Evolutionary conservation across 345 rosid species (phyloP).

Genomic region (Eucalyptus leucophloia): DNA sequence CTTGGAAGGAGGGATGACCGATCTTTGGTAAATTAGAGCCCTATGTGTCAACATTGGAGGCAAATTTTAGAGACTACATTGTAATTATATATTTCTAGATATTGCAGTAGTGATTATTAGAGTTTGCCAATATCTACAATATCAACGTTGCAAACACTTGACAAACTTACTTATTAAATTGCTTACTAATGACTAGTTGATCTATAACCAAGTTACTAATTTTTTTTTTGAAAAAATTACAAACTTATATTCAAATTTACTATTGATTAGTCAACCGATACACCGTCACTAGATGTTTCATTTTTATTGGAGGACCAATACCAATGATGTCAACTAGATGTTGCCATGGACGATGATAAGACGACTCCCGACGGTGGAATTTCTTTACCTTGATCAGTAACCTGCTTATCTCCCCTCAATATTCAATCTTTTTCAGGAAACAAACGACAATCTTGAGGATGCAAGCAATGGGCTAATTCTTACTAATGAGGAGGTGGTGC

Average conservation of each 20-base stretch:
- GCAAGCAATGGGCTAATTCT: conserved; percentile 83
- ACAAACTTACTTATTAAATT: background rate
- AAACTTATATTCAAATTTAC: background rate
- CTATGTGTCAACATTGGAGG: background rate
- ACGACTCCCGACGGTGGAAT: background rate
- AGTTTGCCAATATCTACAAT: background rate
- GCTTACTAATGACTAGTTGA: background rate
- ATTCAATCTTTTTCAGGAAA: conserved; percentile 31
- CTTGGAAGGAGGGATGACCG: background rate
- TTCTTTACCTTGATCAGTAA: background rate
- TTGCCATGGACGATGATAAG: background rate
- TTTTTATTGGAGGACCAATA: background rate
- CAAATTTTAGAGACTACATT: background rate
- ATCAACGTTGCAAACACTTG: background rate
- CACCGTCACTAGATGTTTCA: background rate
- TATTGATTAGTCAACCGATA: background rate
- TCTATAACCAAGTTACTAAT: background rate
- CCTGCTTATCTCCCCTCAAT: background rate
- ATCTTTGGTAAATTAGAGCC: background rate
- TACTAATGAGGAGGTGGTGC: conserved; percentile 70
- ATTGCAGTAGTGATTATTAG: background rate
- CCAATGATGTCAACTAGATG: background rate
- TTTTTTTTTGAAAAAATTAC: too few relatives aligned
- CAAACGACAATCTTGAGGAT: conserved; percentile 81
- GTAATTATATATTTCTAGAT: too few relatives aligned